Conservation (phyloP, 169 alveolate species). For the Perkinsus marinus region DNA sequence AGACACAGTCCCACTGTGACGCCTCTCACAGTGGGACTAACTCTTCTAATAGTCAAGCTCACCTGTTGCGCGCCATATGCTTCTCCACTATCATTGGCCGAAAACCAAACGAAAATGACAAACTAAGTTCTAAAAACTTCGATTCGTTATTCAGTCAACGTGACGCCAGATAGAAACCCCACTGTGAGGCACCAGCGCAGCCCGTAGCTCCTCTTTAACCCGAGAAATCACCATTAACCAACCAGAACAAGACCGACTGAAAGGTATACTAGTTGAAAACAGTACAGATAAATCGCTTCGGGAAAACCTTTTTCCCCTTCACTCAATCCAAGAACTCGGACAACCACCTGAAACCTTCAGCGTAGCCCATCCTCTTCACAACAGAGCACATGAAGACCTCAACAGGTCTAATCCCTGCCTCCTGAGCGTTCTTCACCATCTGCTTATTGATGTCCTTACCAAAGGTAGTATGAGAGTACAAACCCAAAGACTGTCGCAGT, state of each 20-base stretch:
- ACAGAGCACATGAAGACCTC: slow-evolving; percentile 98
- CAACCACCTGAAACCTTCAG: slow-evolving; percentile 94
- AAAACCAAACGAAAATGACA: too few species aligned
- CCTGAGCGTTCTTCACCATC: slow-evolving; percentile 23
- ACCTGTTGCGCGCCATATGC: too few species aligned
- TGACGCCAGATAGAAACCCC: too few species aligned
- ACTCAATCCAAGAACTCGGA: slow-evolving; percentile 61
- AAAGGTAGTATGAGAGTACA: slow-evolving; percentile 67
- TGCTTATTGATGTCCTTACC: slow-evolving; percentile 60
- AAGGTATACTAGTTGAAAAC: neutral
- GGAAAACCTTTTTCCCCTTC: neutral
- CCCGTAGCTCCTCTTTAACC: too few species aligned
- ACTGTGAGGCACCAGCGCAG: too few species aligned
- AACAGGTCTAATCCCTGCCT: slow-evolving; percentile 73
- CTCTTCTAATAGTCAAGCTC: too few species aligned
- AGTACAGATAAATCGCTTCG: neutral
- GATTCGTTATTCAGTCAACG: too few species aligned
- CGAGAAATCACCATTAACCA: neutral
- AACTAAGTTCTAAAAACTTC: too few species aligned
- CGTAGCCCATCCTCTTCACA: slow-evolving; percentile 90
- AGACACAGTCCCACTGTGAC: too few species aligned
- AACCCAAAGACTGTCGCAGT: slow-evolving; percentile 82
- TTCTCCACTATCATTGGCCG: too few species aligned
- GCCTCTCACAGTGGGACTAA: too few species aligned
- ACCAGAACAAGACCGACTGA: neutral